Percentiles rank a stretch among this genome's conserved stretches.
Evolutionary conservation across 2,329 filamentous ascomycete genomes (phyloP).

Genomic region (Fusarium brachygibbosum): DNA sequence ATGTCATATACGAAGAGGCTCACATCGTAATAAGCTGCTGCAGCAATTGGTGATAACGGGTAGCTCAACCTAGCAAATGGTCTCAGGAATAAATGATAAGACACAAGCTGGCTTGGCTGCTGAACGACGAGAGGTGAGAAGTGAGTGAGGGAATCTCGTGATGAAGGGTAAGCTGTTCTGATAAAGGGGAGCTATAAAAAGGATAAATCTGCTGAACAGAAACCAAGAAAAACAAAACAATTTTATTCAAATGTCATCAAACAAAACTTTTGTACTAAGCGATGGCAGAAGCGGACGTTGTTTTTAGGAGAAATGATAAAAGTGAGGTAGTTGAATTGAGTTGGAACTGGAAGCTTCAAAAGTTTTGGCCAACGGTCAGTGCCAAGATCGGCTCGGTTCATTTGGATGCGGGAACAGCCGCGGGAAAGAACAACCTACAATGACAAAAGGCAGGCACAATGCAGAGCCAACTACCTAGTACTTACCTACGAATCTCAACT

Average conservation of each 20-base stretch:
- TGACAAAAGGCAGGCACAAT: slow-evolving; percentile 7
- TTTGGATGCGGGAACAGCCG: slow-evolving; percentile 38
- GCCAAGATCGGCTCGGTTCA: slow-evolving; percentile 40
- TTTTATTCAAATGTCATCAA: slow-evolving; percentile 6
- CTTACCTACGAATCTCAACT: neutral
- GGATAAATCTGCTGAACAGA: slow-evolving; percentile 6
- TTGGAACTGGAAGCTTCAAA: slow-evolving; percentile 26
- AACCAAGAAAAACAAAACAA: neutral
- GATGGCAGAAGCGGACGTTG: slow-evolving; percentile 4
- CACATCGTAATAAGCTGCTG: slow-evolving; percentile 23
- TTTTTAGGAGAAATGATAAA: slow-evolving; percentile 1
- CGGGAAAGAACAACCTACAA: slow-evolving; percentile 17
- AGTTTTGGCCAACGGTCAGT: slow-evolving; percentile 39
- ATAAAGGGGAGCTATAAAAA: slow-evolving; percentile 15
- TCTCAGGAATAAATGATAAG: neutral
- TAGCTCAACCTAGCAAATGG: neutral
- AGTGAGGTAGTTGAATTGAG: slow-evolving; percentile 4
- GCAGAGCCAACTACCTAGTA: neutral
- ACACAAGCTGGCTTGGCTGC: slow-evolving; percentile 5
- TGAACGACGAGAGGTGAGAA: slow-evolving; percentile 13
- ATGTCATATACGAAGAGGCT: slow-evolving; percentile 26
- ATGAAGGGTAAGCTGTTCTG: slow-evolving; percentile 7
- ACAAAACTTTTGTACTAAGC: slow-evolving; percentile 3
- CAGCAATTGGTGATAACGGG: neutral
- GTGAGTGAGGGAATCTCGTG: slow-evolving; percentile 9